These are phyloP conservation scores for Trichopus zeylanicus DNA, from an alignment of 116 monocot species.

Conservation along the genomic window DNA sequence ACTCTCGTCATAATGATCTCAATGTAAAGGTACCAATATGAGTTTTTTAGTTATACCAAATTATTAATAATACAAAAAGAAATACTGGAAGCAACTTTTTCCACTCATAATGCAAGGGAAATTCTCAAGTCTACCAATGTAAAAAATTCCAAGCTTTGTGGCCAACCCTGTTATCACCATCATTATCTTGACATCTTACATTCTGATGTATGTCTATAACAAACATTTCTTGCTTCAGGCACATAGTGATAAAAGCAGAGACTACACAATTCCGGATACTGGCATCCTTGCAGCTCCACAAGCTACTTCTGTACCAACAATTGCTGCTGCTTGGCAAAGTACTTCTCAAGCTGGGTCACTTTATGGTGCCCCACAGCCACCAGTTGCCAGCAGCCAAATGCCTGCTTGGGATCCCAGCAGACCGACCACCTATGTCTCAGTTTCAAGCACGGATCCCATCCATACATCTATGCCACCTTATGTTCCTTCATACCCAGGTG, in stretches of 20 bases:
- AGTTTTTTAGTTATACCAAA: slow-evolving; percentile 2
- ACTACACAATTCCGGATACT: slow-evolving; percentile 69
- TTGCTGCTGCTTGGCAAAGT: slow-evolving; percentile 35
- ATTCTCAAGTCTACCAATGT: neutral
- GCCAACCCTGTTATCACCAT: too few species aligned
- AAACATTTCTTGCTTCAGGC: slow-evolving; percentile 21
- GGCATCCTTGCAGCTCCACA: slow-evolving; percentile 47
- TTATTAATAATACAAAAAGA: neutral
- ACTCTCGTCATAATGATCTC: slow-evolving; percentile 99
- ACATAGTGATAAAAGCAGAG: slow-evolving; percentile 71
- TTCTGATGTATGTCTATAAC: neutral
- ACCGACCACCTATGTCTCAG: slow-evolving; percentile 20
- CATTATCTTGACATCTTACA: neutral
- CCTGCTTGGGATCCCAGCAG: slow-evolving; percentile 56
- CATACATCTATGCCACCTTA: slow-evolving; percentile 31
- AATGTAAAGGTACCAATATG: slow-evolving; percentile 94
- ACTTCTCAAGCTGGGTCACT: slow-evolving; percentile 18
- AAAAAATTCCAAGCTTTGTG: neutral
- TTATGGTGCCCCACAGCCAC: slow-evolving; percentile 8
- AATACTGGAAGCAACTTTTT: neutral
- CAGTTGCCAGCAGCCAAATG: slow-evolving; percentile 18
- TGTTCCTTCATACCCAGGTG: neutral
- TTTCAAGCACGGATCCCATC: slow-evolving; percentile 19
- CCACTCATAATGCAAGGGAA: neutral
- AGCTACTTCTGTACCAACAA: slow-evolving; percentile 18